Evolutionary conservation across 352 stramenopile genomes (phyloP), one percentile per base, ranked within the genome.

Genomic region (Albugo candida): DNA sequence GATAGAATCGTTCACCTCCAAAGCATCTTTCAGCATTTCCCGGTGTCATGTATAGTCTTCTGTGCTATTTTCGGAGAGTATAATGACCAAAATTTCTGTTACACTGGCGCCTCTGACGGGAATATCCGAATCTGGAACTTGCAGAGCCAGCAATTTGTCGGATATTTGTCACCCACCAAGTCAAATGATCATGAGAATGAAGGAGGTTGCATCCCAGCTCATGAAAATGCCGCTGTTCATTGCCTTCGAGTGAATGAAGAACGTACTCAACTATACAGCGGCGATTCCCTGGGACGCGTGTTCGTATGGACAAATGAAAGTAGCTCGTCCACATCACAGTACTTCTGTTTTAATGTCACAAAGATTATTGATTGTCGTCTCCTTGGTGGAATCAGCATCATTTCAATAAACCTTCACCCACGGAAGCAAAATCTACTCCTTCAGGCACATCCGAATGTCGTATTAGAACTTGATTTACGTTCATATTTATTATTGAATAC

Each of bases 401-500:
- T 70, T 11, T 65, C 53, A n/a, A 36, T 87, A 35, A 45, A 67
- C 27, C 47, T 83, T 13, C 72, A 85, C 46, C 72, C 72, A 39
- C 60, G 70, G 13, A 81, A 81, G 44, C 55, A 63, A 17, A 72
- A 83, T 31, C 49, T 85, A 45, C 56, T 87, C 19, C 72, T 77
- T 11, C 61, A 81, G 24, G 68, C 70, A 1, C 72, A 81, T 34
- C 67, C 66, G 2, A 77, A 72, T 34, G 50, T 53, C 8, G 53
- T 88, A 27, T 61, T 83, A 11, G 70, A 85, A 48, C 84, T 79
- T 48, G 72, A 88, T 31, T 44, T 83, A 38, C 70, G 72, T 2
- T 83, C 72, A 6, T 88, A 77, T 47, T 41, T 85, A 41, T 48
- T 83, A 21, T 56, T 85, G 10, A 77, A 83, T 60, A 84, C 80